These are phyloP conservation scores for Entomortierella beljakovae DNA, from an alignment of 192 early-diverging fungal species.

Conservation along the genomic window DNA sequence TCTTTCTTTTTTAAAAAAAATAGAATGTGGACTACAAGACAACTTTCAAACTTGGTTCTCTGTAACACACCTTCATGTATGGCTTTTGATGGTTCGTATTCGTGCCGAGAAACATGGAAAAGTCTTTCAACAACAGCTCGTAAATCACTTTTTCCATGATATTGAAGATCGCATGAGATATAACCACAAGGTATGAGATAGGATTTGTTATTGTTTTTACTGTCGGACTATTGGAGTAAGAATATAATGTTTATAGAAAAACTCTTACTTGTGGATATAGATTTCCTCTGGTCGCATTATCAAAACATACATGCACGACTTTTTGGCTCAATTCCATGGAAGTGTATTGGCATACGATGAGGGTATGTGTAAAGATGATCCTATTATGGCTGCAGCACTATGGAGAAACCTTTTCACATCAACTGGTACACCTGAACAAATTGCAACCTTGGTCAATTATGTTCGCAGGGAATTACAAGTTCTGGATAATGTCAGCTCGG, in stretches of 20 bases:
- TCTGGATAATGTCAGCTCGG: slow-evolving; percentile 49
- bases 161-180: slow-evolving; percentile 85
- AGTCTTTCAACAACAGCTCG: slow-evolving; percentile 87
- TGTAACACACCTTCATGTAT: slow-evolving; percentile 90
- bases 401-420: slow-evolving; percentile 72
- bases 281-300: slow-evolving; percentile 80
- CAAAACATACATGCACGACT: slow-evolving; percentile 79
- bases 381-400: slow-evolving; percentile 89
- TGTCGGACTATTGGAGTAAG: too few species aligned
- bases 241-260: too few species aligned
- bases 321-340: slow-evolving; percentile 88
- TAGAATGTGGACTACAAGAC: slow-evolving; percentile 77
- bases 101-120: slow-evolving; percentile 78
- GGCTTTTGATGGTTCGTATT: slow-evolving; percentile 92
- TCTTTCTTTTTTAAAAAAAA: not conserved
- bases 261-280: too few species aligned
- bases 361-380: slow-evolving; percentile 86
- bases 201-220: not conserved
- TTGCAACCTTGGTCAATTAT: slow-evolving; percentile 55
- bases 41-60: slow-evolving; percentile 97
- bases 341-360: slow-evolving; percentile 93
- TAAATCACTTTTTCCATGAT: slow-evolving; percentile 90
- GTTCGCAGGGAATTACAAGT: slow-evolving; percentile 52
- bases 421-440: slow-evolving; percentile 39
- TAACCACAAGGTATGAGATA: slow-evolving; percentile 71